Conservation (phyloP, 1,139 yeast species). For the Lodderomyces pseudojiufengensis region DNA sequence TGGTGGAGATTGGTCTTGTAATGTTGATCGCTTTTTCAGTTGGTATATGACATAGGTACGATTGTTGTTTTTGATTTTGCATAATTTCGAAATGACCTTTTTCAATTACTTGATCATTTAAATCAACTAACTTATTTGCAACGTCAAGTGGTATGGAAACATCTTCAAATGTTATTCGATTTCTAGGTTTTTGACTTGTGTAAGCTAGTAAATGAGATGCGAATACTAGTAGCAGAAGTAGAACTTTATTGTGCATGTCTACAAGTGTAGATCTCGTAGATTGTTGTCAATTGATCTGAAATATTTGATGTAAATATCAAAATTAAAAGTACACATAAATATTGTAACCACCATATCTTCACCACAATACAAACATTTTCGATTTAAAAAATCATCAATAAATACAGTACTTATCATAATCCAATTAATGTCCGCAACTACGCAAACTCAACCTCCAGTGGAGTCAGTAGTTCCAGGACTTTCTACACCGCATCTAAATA, state of each 20-base stretch:
- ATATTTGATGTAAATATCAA: too few relatives aligned
- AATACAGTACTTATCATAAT: too few relatives aligned
- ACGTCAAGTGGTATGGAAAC: constrained; percentile 14
- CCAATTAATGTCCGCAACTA: too few relatives aligned
- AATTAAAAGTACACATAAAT: too few relatives aligned
- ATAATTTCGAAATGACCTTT: constrained; percentile 23
- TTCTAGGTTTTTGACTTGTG: constrained; percentile 7
- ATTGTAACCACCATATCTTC: too few relatives aligned
- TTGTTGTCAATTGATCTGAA: too few relatives aligned
- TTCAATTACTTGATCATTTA: constrained; percentile 5
- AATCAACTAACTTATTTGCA: constrained; percentile 12
- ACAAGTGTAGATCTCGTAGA: too few relatives aligned
- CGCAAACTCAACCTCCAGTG: neutral
- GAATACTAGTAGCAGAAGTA: constrained; percentile 3
- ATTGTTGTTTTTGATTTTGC: constrained; percentile 9
- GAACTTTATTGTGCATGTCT: too few relatives aligned
- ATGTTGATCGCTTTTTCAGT: constrained; percentile 7
- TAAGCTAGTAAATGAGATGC: constrained; percentile 1
- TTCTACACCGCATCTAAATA: constrained; percentile 18
- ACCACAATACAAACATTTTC: too few relatives aligned
- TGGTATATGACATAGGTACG: constrained; percentile 22
- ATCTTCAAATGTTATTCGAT: constrained; percentile 17
- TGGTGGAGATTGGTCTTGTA: constrained; percentile 5
- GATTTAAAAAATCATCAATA: too few relatives aligned
- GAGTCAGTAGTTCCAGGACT: constrained; percentile 11